Conservation (phyloP, 2,329 filamentous ascomycete species). For the Chaetomiaceae sp. region DNA sequence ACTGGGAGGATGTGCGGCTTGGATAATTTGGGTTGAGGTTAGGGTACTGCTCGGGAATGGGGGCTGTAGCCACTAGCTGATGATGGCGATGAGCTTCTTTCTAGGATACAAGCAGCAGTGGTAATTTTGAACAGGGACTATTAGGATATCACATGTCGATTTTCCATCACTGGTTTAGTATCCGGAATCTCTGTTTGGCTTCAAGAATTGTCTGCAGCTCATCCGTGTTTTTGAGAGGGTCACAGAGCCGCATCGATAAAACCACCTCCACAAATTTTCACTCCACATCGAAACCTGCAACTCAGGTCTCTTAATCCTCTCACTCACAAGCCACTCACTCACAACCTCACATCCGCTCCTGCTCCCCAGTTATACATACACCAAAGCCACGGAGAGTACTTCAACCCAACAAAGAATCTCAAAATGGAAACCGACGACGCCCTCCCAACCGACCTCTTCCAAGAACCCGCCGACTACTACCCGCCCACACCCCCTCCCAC, state of each 20-base stretch:
- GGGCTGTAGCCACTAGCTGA: no score
- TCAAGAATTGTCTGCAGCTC: no score
- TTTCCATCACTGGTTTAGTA: no score
- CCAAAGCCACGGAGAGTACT: neutral
- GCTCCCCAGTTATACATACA: neutral
- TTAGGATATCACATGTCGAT: no score
- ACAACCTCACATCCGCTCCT: neutral
- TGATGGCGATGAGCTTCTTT: no score
- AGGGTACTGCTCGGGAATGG: no score
- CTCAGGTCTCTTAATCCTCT: neutral
- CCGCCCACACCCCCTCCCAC: constrained; percentile 72
- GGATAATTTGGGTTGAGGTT: no score
- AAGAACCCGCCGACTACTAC: constrained; percentile 78
- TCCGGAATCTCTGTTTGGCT: no score
- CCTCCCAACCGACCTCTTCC: constrained; percentile 56
- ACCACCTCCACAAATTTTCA: neutral
- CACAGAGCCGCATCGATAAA: neutral
- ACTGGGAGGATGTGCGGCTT: neutral
- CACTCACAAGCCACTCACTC: neutral
- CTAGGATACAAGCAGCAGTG: no score
- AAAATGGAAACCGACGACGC: constrained; percentile 25
- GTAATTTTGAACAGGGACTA: no score
- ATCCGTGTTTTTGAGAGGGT: no score
- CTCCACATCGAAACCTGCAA: neutral
- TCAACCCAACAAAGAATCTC: neutral